A percentile compares a stretch with the other conserved stretches of the same genome.
Conservation (phyloP, 1,139 yeast genomes). For the Taphrina deformans region DNA sequence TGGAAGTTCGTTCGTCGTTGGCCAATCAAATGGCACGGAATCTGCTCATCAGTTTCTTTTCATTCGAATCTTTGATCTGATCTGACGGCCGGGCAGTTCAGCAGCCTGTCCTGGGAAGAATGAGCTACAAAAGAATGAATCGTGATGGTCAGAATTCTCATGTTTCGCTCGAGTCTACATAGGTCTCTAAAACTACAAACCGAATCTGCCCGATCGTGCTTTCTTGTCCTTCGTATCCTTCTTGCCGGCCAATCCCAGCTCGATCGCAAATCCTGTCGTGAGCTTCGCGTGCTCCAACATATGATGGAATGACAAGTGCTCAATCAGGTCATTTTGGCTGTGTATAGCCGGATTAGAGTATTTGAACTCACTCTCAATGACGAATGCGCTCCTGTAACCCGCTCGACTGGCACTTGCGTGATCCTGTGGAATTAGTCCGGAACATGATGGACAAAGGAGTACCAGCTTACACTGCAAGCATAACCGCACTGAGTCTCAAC, state of each 20-base stretch:
- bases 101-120: not conserved
- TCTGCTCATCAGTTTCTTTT: not conserved
- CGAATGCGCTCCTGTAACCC: conserved; percentile 81
- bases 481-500: conserved; percentile 82
- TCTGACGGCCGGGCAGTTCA: not conserved
- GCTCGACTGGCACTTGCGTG: conserved; percentile 81
- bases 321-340: conserved; percentile 75
- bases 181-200: not conserved
- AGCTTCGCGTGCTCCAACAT: conserved; percentile 76
- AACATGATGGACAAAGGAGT: not conserved
- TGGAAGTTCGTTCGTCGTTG: not conserved
- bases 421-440: conserved; percentile 48
- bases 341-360: conserved; percentile 70
- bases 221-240: conserved; percentile 1
- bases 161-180: too few relatives aligned
- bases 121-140: not conserved
- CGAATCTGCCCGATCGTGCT: not conserved
- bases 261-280: conserved; percentile 68
- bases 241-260: conserved; percentile 51
- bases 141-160: too few relatives aligned
- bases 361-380: conserved; percentile 71
- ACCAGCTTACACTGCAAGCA: conserved; percentile 60
- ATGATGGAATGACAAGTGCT: conserved; percentile 72
- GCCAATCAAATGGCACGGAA: not conserved
- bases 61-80: not conserved